These are phyloP conservation scores for Saccharomycopsis hybrid DNA, from an alignment of 1,139 yeast species.

Conservation along the genomic window DNA sequence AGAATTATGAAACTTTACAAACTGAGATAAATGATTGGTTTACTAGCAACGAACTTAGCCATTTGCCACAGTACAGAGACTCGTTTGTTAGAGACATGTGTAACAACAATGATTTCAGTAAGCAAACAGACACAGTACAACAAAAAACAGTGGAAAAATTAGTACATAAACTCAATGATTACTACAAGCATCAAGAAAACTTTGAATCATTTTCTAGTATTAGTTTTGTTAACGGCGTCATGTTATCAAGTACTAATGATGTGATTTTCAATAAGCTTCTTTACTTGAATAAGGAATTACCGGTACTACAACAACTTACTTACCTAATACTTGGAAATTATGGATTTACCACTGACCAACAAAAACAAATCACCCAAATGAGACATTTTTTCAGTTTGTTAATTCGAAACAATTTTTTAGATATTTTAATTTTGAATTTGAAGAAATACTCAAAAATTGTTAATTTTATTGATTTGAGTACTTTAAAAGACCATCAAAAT, in stretches of 20 bases:
- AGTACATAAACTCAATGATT: conserved; percentile 12
- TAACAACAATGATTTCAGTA: no score
- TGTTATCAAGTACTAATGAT: conserved; percentile 17
- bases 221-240: conserved; percentile 10
- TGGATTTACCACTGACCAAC: conserved; percentile 28
- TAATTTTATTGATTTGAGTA: no score
- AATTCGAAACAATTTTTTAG: conserved; percentile 7
- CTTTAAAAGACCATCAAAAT: conserved; percentile 1
- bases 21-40: conserved; percentile 64
- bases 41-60: conserved; percentile 40
- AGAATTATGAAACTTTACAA: conserved; percentile 33
- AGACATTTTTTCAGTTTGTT: conserved; percentile 19
- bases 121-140: conserved; percentile 22
- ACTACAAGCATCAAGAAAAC: conserved; percentile 10
- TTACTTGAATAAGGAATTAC: conserved; percentile 11
- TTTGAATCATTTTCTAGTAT: conserved; percentile 9
- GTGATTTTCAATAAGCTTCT: conserved; percentile 12
- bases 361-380: conserved; percentile 36
- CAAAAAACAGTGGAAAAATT: conserved; percentile 22
- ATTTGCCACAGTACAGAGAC: conserved; percentile 22
- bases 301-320: conserved; percentile 23
- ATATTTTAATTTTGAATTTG: conserved; percentile 10
- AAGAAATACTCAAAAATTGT: conserved; percentile 13
- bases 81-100: conserved; percentile 12
- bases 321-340: conserved; percentile 43